These are phyloP conservation scores for Copromyces sp. DNA, from an alignment of 495 filamentous ascomycete genomes.

Conservation along the genomic window DNA sequence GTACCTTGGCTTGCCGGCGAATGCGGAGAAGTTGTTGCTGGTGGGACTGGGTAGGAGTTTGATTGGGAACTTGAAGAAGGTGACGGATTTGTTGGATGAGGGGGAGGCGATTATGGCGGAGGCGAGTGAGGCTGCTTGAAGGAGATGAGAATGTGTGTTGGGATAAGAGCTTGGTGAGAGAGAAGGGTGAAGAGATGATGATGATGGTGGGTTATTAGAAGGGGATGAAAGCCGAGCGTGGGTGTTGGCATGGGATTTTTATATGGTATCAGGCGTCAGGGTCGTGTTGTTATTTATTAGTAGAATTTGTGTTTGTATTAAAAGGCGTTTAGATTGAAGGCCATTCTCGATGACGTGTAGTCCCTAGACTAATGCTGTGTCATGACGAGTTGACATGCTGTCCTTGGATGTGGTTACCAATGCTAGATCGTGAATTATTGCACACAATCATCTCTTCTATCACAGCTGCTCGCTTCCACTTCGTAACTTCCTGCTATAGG, in stretches of 20 bases:
- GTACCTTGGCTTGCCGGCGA: constrained; percentile 90
- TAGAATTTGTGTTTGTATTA: neutral
- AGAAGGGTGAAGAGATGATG: neutral
- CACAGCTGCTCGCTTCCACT: too few relatives aligned
- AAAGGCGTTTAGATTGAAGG: neutral
- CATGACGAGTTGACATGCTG: neutral
- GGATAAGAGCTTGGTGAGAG: neutral
- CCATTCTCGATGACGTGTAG: neutral
- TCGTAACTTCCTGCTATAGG: too few relatives aligned
- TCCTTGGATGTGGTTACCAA: too few relatives aligned
- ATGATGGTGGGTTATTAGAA: neutral
- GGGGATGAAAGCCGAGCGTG: neutral
- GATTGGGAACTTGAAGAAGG: constrained; percentile 71
- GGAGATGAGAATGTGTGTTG: neutral
- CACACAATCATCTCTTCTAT: too few relatives aligned
- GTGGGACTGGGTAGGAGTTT: constrained; percentile 81
- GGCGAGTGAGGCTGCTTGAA: constrained; percentile 1
- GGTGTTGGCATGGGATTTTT: neutral
- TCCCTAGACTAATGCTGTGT: neutral
- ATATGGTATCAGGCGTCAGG: neutral
- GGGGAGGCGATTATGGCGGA: constrained; percentile 85
- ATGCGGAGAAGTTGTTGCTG: constrained; percentile 91
- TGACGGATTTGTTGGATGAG: constrained; percentile 82
- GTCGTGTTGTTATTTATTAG: neutral
- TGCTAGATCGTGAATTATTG: too few relatives aligned